Evolutionary conservation across 805 yeast genomes (phyloP).

Genomic region (Candida parachauliodes): DNA sequence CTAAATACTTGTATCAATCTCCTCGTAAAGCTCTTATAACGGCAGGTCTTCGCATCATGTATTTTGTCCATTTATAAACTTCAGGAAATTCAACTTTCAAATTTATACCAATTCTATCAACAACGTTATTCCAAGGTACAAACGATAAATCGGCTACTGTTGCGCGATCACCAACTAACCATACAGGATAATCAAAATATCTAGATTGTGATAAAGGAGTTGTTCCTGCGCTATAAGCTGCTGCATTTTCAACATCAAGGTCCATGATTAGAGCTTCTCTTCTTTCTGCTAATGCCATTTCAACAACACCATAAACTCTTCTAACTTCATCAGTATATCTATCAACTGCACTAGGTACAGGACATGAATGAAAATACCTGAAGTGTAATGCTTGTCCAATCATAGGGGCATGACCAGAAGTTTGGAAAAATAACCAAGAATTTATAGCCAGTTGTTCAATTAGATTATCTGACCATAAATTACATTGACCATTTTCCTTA

Average conservation of each 20-base stretch:
- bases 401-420: conserved; percentile 98
- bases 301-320: conserved; percentile 89
- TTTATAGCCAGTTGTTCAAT: conserved; percentile 80
- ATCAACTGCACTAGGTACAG: conserved; percentile 85
- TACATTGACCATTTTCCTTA: conserved; percentile 62
- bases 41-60: conserved; percentile 93
- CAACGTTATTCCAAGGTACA: conserved; percentile 97
- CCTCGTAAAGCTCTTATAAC: conserved; percentile 84
- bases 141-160: conserved; percentile 88
- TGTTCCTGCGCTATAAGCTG: conserved; percentile 82
- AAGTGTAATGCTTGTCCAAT: conserved; percentile 96
- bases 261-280: conserved; percentile 89
- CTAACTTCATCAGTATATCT: conserved; percentile 90
- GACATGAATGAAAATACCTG: conserved; percentile 81
- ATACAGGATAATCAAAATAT: conserved; percentile 88
- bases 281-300: conserved; percentile 91
- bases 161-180: conserved; percentile 83
- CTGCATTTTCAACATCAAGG: conserved; percentile 80
- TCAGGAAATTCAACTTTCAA: conserved; percentile 88
- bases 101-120: conserved; percentile 86
- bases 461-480: conserved; percentile 75
- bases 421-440: conserved; percentile 91
- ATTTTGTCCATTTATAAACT: conserved; percentile 92
- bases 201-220: conserved; percentile 81
- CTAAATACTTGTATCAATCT: conserved; percentile 29